Evolutionary conservation across 2,329 filamentous ascomycete genomes (phyloP).

Genomic region (Cordyceps farinosa): DNA sequence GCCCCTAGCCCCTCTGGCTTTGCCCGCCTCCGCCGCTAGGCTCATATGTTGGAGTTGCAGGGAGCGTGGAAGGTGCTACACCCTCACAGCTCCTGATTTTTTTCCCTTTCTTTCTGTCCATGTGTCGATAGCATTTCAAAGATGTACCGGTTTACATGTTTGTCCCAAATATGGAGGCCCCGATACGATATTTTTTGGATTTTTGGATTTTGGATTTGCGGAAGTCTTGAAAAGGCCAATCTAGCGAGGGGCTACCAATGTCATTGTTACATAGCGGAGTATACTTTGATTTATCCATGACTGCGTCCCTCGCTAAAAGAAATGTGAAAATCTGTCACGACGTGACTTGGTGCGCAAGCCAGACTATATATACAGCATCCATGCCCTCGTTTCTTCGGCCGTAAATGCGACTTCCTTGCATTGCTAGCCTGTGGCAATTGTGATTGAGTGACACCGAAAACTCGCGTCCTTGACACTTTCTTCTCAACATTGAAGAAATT

Average conservation of each 20-base stretch:
- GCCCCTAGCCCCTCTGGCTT: conserved; percentile 35
- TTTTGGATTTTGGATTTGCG: conserved; percentile 8
- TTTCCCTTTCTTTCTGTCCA: not conserved
- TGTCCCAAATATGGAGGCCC: not conserved
- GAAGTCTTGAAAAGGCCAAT: conserved; percentile 9
- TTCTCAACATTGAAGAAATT: too few relatives aligned
- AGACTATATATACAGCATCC: too few relatives aligned
- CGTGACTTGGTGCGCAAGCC: not conserved
- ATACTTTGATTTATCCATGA: conserved; percentile 11
- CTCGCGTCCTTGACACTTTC: too few relatives aligned
- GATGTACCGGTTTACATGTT: conserved; percentile 1
- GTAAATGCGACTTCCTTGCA: too few relatives aligned
- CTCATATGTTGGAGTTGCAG: conserved; percentile 20
- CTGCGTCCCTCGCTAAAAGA: not conserved
- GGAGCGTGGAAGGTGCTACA: not conserved
- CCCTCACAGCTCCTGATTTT: not conserved
- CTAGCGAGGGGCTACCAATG: conserved; percentile 12
- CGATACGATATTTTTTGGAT: not conserved
- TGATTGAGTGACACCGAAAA: too few relatives aligned
- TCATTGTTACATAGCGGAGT: conserved; percentile 14
- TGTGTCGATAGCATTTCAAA: conserved; percentile 1
- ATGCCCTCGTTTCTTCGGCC: too few relatives aligned
- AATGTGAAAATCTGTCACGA: not conserved
- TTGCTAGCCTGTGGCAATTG: too few relatives aligned
- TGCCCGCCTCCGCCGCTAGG: conserved; percentile 31